phyloP scores from a whole-genome alignment of 2,329 filamentous ascomycete genomes.

The Pestalotiopsis sp. region DNA sequence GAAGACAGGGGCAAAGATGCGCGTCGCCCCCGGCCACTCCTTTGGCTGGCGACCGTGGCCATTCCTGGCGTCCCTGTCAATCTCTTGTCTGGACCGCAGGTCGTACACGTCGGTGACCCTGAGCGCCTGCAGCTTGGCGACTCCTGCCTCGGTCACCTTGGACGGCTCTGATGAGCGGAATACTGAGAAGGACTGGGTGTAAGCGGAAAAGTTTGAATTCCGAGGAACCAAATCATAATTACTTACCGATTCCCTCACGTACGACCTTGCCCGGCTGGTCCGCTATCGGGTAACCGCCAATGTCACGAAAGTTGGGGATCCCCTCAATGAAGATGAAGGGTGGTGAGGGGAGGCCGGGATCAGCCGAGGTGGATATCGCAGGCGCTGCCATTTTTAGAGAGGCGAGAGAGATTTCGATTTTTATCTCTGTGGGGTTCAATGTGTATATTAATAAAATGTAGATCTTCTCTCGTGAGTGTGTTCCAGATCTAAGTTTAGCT shows the following conservation, averaged over 20 bases:
- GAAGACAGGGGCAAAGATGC: slow-evolving; percentile 65
- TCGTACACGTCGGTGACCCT: slow-evolving; percentile 55
- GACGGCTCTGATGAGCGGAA: slow-evolving; percentile 73
- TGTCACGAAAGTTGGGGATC: slow-evolving; percentile 70
- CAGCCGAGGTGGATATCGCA: background rate
- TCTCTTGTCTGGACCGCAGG: slow-evolving; percentile 48
- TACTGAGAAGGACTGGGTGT: slow-evolving; percentile 54
- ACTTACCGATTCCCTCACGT: slow-evolving; percentile 43
- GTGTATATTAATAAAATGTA: background rate
- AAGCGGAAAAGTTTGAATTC: slow-evolving; percentile 16
- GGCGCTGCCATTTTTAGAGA: slow-evolving; percentile 3
- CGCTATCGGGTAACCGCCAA: slow-evolving; percentile 60
- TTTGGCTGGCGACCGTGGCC: slow-evolving; percentile 38
- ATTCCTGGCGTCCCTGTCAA: slow-evolving; percentile 52
- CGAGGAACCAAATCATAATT: background rate
- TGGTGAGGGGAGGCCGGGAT: slow-evolving; percentile 33
- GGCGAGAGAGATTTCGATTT: background rate
- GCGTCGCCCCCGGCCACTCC: slow-evolving; percentile 53
- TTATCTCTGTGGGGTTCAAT: background rate
- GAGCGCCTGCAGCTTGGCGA: slow-evolving; percentile 53
- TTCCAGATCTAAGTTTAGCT: background rate
- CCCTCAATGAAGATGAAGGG: slow-evolving; percentile 58
- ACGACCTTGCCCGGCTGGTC: slow-evolving; percentile 41
- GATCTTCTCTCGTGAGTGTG: background rate
- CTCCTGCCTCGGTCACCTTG: slow-evolving; percentile 55